Evolutionary conservation across 129 eudicot genomes (phyloP).

Genomic region (Erigeron canadensis): DNA sequence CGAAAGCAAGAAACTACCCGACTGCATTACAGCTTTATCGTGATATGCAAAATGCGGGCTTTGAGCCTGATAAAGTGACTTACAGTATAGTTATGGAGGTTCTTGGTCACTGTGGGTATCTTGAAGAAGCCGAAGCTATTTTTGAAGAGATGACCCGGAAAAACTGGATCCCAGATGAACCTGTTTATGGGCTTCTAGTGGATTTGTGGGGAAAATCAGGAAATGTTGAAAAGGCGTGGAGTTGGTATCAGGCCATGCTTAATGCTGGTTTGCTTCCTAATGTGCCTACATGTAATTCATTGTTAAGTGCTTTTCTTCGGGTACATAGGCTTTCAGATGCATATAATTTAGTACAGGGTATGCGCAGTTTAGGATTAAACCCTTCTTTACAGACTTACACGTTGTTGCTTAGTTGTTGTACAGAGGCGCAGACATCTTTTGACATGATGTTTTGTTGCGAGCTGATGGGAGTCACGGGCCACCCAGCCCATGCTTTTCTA

Average conservation of each 20-base stretch:
- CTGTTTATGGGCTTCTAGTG: constrained; percentile 92
- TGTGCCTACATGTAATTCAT: constrained; percentile 95
- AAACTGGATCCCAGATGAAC: constrained; percentile 97
- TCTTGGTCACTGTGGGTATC: constrained; percentile 93
- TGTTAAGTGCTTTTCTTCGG: constrained; percentile 90
- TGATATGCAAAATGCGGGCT: constrained; percentile 82
- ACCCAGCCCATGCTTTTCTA: constrained; percentile 82
- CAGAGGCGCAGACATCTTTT: constrained; percentile 79
- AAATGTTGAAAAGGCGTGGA: constrained; percentile 84
- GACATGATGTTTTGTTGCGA: constrained; percentile 81
- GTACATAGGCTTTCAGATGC: constrained; percentile 86
- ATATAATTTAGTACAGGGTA: constrained; percentile 63
- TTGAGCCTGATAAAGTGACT: constrained; percentile 93
- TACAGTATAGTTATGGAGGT: constrained; percentile 98
- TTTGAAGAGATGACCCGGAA: constrained; percentile 82
- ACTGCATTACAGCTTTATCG: constrained; percentile 72
- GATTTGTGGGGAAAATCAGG: constrained; percentile 98
- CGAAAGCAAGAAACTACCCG: constrained; percentile 90
- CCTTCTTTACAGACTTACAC: constrained; percentile 93
- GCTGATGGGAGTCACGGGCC: constrained; percentile 83
- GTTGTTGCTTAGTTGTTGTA: constrained; percentile 86
- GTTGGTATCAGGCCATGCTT: constrained; percentile 91
- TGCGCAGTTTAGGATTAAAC: constrained; percentile 69
- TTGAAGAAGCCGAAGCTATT: constrained; percentile 91
- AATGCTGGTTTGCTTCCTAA: constrained; percentile 83